phyloP scores from a whole-genome alignment of 2,329 filamentous ascomycete genomes.

The Colletotrichum sp. region DNA sequence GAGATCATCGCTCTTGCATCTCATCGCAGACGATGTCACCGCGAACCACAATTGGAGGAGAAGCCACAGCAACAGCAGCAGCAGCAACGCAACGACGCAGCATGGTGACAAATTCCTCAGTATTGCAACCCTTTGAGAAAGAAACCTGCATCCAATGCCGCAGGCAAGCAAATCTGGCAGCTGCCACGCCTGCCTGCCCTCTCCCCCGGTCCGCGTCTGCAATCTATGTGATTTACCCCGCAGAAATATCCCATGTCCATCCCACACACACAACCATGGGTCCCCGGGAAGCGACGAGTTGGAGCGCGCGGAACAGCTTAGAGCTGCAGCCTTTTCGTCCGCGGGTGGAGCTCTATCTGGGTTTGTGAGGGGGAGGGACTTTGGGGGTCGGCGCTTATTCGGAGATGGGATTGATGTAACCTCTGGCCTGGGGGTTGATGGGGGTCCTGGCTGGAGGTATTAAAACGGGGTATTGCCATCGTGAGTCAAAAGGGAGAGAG shows the following conservation, averaged over 20 bases:
- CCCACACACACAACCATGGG: neutral
- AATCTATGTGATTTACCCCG: conserved; percentile 4
- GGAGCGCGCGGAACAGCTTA: neutral
- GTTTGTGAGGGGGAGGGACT: neutral
- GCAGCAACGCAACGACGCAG: neutral
- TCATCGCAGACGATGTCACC: conserved; percentile 9
- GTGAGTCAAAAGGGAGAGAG: no score
- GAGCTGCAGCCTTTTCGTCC: neutral
- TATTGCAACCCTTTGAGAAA: fast-evolving
- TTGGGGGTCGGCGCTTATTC: neutral
- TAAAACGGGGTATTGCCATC: neutral
- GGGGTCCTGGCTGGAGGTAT: neutral
- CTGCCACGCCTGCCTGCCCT: neutral
- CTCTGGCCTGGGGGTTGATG: neutral
- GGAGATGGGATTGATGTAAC: neutral
- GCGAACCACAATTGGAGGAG: conserved; percentile 16
- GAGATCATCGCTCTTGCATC: neutral
- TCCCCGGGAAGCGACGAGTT: neutral
- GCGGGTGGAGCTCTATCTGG: neutral
- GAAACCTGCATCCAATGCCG: neutral
- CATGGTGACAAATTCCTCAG: neutral
- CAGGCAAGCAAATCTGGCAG: neutral
- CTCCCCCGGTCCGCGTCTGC: neutral
- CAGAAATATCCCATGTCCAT: neutral
- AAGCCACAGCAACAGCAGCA: neutral